Evolutionary conservation across 2,329 filamentous ascomycete genomes (phyloP).

Genomic region (Periconia sp.): DNA sequence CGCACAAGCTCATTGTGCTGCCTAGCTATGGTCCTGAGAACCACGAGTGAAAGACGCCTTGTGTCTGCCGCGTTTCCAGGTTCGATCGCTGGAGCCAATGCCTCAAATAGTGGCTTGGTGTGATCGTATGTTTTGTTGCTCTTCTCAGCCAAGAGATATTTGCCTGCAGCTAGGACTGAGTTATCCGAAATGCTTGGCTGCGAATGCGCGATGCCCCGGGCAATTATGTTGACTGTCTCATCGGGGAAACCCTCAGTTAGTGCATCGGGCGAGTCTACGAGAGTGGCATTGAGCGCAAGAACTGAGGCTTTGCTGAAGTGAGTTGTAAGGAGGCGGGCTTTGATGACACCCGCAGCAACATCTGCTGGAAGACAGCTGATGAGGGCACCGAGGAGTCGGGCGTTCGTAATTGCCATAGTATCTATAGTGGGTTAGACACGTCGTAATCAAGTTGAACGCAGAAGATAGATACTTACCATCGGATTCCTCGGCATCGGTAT

Average conservation of each 20-base stretch:
- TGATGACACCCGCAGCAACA: conserved; percentile 62
- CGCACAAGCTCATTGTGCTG: conserved; percentile 77
- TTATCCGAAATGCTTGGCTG: conserved; percentile 82
- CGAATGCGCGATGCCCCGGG: conserved; percentile 75
- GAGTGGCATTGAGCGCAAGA: conserved; percentile 83
- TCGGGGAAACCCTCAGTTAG: conserved; percentile 70
- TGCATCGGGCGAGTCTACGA: conserved; percentile 75
- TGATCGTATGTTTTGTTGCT: conserved; percentile 72
- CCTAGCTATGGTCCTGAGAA: conserved; percentile 81
- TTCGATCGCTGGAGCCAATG: conserved; percentile 72
- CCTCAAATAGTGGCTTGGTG: conserved; percentile 77
- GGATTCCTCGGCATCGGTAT: conserved; percentile 74
- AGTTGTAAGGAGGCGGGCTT: conserved; percentile 74
- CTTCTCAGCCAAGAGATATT: conserved; percentile 73
- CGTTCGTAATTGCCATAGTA: conserved; percentile 83
- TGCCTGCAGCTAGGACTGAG: conserved; percentile 84
- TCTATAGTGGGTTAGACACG: conserved; percentile 40
- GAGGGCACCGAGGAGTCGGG: conserved; percentile 84
- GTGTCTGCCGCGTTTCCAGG: conserved; percentile 80
- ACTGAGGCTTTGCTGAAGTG: conserved; percentile 78
- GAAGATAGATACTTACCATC: conserved; percentile 56
- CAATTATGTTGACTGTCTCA: conserved; percentile 75
- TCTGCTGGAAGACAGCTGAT: conserved; percentile 82
- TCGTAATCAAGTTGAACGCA: not conserved
- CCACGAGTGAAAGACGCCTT: conserved; percentile 81